Evolutionary conservation across 805 yeast species (phyloP).

Genomic region (Yamadazyma insecticola): DNA sequence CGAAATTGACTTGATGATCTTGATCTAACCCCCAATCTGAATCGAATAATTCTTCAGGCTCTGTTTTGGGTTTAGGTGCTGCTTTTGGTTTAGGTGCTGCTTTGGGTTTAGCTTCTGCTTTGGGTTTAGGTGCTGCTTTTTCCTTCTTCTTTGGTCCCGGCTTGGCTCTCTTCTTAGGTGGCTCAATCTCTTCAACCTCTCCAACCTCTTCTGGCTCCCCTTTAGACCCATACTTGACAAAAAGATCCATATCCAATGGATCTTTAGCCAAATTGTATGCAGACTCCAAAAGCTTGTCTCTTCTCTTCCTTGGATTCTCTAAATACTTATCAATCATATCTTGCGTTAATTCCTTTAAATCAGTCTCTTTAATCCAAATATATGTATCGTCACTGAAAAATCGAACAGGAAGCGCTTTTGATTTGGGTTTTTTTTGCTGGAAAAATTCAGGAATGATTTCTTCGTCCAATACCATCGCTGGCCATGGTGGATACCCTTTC

Average conservation of each 20-base stretch:
- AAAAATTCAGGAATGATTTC: constrained; percentile 58
- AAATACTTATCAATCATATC: constrained; percentile 41
- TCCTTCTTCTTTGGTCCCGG: constrained; percentile 2
- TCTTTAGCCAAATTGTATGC: constrained; percentile 53
- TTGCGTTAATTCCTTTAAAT: constrained; percentile 41
- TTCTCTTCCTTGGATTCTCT: constrained; percentile 22
- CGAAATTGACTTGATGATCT: constrained; percentile 18
- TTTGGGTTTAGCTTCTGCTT: constrained; percentile 1
- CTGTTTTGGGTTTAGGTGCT: constrained; percentile 9
- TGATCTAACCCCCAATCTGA: constrained; percentile 44
- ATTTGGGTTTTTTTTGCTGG: constrained; percentile 45
- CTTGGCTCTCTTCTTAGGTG: constrained; percentile 6
- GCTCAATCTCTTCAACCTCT: constrained; percentile 34
- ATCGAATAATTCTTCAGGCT: constrained; percentile 13
- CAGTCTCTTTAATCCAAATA: constrained; percentile 57
- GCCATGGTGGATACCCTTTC: constrained; percentile 90
- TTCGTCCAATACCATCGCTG: constrained; percentile 71
- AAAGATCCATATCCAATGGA: constrained; percentile 39
- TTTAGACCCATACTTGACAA: constrained; percentile 36
- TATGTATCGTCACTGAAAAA: constrained; percentile 71
- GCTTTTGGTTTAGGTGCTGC: constrained; percentile 1
- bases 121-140: constrained; percentile 6
- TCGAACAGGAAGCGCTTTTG: constrained; percentile 48
- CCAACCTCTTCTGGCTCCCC: constrained; percentile 42
- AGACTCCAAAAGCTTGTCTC: constrained; percentile 39